Base-by-base conservation (phyloP, 2,329 filamentous ascomycete genomes). In the Albifimbria verrucaria region DNA sequence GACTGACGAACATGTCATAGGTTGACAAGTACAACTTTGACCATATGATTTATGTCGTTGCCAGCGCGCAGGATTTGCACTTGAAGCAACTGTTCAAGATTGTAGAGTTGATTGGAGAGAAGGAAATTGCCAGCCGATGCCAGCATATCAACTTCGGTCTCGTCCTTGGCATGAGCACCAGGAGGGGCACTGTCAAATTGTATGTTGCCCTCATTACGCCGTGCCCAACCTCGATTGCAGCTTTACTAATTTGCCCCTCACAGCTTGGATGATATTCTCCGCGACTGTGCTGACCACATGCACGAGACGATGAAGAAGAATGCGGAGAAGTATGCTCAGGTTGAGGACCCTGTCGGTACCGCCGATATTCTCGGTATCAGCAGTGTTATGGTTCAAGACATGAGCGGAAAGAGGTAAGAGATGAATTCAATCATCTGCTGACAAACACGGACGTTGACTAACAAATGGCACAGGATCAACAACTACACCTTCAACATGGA, bases 381-480 rank as follows among this genome's bases (percentile, higher is more conserved):
- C 59, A 88, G 89, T 66, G 93, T 97, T 67, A 97, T 97, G 92
- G 91, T 96, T 20, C 93, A 97, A 73, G 94, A 97, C 67, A 96
- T 97, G 91, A 89, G 84, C 59, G 94, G 93, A 69, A 97, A 97
- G 83, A 84, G 90, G 87, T 88, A 72, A 59, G 80, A 17, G 4
- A 12, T 39, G 5, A 39, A 12, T 23, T 51, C 41, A 43, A 2
- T 21, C 10, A 21, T 15, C n/a, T 43, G 4, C 41, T 43, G n/a
- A 21, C n/a, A n/a, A n/a, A n/a, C n/a, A n/a, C n/a, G n/a, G 9
- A 28, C 22, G 36, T 36, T 21, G 41, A 48, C 55, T 60, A 36
- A 62, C 52, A 1, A 21, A 65, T 1, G 12, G 43, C n/a, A 20
- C 28, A 72, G 83, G 64, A 81, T 84, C 68, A 84, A 84, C 70